Evolutionary conservation across 148 eudicot genomes (phyloP).

Genomic region (Dianthus caryophyllus): DNA sequence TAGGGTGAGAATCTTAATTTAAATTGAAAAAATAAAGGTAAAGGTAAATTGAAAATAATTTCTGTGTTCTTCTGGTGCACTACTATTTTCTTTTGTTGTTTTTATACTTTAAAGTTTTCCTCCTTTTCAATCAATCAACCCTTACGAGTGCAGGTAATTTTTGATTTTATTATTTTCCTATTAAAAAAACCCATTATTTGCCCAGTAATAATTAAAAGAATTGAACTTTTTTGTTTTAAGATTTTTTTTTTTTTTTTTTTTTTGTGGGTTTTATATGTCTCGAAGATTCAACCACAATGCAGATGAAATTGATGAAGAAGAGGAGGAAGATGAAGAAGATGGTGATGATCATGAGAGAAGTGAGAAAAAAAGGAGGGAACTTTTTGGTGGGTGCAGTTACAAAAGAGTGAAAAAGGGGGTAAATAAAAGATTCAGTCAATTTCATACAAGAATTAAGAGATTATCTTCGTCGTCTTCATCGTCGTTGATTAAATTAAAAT

Average conservation of each 20-base stretch:
- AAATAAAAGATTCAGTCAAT: conserved; percentile 8
- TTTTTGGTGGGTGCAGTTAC: conserved; percentile 24
- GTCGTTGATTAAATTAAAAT: conserved; percentile 4
- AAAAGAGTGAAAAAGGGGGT: conserved; percentile 33
- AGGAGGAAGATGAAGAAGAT: conserved; percentile 13
- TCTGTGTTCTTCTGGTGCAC: neutral
- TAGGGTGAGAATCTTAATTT: no score
- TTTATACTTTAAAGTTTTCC: neutral
- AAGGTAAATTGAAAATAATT: no score
- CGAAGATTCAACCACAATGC: conserved; percentile 10
- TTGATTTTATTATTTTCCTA: no score
- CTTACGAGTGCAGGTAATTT: no score
- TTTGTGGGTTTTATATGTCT: conserved; percentile 29
- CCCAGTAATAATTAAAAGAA: no score
- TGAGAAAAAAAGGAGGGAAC: neutral
- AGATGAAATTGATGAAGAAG: conserved; percentile 5
- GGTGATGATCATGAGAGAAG: conserved; percentile 6
- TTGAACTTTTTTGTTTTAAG: neutral
- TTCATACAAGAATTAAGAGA: neutral
- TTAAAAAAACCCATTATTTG: no score
- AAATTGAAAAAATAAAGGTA: no score
- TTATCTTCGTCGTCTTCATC: conserved; percentile 10
- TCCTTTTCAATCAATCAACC: neutral
- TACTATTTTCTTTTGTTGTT: neutral
- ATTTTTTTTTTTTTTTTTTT: no score